phyloP scores from a whole-genome alignment of 2,329 filamentous ascomycete genomes.

The Trichoderma gracile region DNA sequence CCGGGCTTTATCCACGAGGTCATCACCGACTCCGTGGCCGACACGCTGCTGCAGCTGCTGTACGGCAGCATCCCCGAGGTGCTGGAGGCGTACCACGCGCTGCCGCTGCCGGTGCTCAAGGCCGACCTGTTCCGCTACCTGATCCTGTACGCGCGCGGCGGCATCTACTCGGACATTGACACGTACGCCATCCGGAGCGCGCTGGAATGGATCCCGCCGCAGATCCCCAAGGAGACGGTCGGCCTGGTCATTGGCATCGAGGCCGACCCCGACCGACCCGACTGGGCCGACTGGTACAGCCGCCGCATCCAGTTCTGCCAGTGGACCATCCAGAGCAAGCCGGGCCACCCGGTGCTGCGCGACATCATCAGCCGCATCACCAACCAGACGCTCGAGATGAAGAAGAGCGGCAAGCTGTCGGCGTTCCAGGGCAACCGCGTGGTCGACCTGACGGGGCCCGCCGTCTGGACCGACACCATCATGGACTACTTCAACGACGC shows the following conservation, averaged over 20 bases:
- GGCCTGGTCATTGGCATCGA: slow-evolving; percentile 94
- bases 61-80: slow-evolving; percentile 83
- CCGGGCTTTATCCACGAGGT: slow-evolving; percentile 95
- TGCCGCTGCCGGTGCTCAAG: slow-evolving; percentile 74
- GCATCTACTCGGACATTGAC: slow-evolving; percentile 87
- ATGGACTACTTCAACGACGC: slow-evolving; percentile 94
- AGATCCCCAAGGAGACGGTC: slow-evolving; percentile 73
- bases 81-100: slow-evolving; percentile 70
- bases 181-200: slow-evolving; percentile 82
- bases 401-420: slow-evolving; percentile 65
- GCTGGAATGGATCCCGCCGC: slow-evolving; percentile 79
- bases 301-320: slow-evolving; percentile 97
- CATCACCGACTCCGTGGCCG: slow-evolving; percentile 85
- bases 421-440: slow-evolving; percentile 67
- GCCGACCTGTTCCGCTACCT: slow-evolving; percentile 79
- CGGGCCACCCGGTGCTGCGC: slow-evolving; percentile 86
- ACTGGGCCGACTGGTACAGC: slow-evolving; percentile 96
- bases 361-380: slow-evolving; percentile 88
- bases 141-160: slow-evolving; percentile 61
- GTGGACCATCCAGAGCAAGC: slow-evolving; percentile 97
- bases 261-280: slow-evolving; percentile 86
- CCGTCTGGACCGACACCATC: slow-evolving; percentile 88
- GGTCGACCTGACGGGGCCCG: slow-evolving; percentile 92
- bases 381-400: slow-evolving; percentile 72
- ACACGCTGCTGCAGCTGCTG: slow-evolving; percentile 78